Base-by-base conservation (phyloP, 805 yeast genomes). In the Debaryomyces castellii region DNA sequence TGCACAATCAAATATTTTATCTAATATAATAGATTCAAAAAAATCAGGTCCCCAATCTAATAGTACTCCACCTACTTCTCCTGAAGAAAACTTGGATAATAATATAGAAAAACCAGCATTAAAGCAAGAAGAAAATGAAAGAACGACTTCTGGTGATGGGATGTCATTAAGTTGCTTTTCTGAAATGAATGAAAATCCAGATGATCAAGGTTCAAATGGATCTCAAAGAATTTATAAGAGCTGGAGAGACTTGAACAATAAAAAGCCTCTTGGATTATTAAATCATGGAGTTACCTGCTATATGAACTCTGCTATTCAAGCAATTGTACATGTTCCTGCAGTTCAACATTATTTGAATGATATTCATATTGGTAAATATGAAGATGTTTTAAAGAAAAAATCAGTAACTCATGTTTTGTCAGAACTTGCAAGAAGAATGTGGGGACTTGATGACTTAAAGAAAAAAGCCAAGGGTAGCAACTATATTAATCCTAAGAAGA, bases 271-370 rank as follows among this genome's bases (percentile, higher is more conserved):
- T 21, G 99, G 99, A 0, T 71, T 92, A 41, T 66, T 87, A 41
- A 92, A 92, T 64, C 91, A 86, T 54, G 97, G 97, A 34, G 98
- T 94, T 39, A 92, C 98, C 3, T 92, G 99, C 64, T 92, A 92
- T 68, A 91, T 92, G 80, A 92, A 94, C 64, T 85, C 96, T 5
- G 97, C 97, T 1, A 83, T 94, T 21, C 98, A 92, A 69, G 83
- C 95, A 1, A 69, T 94, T 74, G 67, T 91, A 28, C 99, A 92
- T 59, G 82, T 90, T 16, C 97, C 99, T 6, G 95, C 97, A 4
- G 66, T 92, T 45, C 87, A 87, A 55, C 92, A 89, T 61, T 94
- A 91, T 60, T 69, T 94, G 44, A 71, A 75, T 35, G 91, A 87
- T 47, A 79, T 89, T 5, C 65, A 78, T 43, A 66, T 73, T 23